Conservation (phyloP, 768 basidiomycete genomes). For the Leucogyrophana mollusca region DNA sequence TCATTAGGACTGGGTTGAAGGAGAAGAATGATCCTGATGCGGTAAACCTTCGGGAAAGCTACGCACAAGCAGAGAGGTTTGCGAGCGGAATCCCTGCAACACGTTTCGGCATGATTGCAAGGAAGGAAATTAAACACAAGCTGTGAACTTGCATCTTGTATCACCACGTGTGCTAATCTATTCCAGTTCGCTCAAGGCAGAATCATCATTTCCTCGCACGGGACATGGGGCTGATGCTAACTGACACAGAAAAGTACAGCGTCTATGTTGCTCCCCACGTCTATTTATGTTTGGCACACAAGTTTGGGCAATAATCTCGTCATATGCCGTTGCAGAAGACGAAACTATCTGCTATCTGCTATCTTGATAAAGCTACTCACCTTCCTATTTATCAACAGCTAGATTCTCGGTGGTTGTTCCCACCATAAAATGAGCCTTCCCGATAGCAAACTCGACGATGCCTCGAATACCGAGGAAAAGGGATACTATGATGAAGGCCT, state of each 20-base stretch:
- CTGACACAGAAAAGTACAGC: too few relatives aligned
- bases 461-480: slow-evolving; percentile 10
- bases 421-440: neutral
- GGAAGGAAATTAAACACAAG: slow-evolving; percentile 67
- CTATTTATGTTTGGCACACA: slow-evolving; percentile 1
- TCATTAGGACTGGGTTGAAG: slow-evolving; percentile 53
- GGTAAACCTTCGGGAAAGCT: slow-evolving; percentile 66
- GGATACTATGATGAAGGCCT: slow-evolving; percentile 26
- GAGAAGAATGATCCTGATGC: slow-evolving; percentile 66
- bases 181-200: too few relatives aligned
- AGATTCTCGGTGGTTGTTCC: neutral
- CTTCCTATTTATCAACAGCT: too few relatives aligned
- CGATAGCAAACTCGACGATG: neutral
- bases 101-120: slow-evolving; percentile 57
- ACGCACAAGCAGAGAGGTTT: slow-evolving; percentile 66
- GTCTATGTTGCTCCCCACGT: too few relatives aligned
- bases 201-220: too few relatives aligned
- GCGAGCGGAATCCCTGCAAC: slow-evolving; percentile 54
- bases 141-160: slow-evolving; percentile 31
- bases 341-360: slow-evolving; percentile 1
- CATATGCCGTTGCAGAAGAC: neutral
- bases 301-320: neutral
- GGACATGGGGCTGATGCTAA: too few relatives aligned
- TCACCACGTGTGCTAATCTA: neutral
- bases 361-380: too few relatives aligned